Evolutionary conservation across 768 basidiomycete species (phyloP).

Genomic region (Pholiota molesta): DNA sequence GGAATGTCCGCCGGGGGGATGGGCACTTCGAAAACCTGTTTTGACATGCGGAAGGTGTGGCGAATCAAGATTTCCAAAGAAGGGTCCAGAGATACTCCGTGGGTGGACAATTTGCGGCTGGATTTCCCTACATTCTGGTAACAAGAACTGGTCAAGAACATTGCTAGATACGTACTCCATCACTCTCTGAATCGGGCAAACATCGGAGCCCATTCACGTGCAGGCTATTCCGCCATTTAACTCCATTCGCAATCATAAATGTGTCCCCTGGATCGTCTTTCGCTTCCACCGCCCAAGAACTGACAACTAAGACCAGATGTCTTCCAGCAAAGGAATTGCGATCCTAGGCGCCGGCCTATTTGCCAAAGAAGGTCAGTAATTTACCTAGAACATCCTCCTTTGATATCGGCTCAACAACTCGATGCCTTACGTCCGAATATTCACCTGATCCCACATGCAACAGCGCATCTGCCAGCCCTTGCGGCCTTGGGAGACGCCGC

Average conservation of each 20-base stretch:
- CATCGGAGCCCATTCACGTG: slow-evolving; percentile 29
- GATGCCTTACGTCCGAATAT: slow-evolving; percentile 22
- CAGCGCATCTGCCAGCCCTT: slow-evolving; percentile 82
- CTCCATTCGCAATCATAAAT: slow-evolving; percentile 18
- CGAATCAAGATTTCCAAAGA: slow-evolving; percentile 26
- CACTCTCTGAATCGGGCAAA: slow-evolving; percentile 26
- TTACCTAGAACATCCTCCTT: slow-evolving; percentile 22
- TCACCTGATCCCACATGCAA: slow-evolving; percentile 25
- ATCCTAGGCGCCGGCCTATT: slow-evolving; percentile 85
- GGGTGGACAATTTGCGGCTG: slow-evolving; percentile 18
- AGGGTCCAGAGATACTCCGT: slow-evolving; percentile 35
- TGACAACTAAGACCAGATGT: slow-evolving; percentile 31
- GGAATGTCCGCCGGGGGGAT: slow-evolving; percentile 45
- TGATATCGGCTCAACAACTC: not conserved
- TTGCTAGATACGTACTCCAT: slow-evolving; percentile 21
- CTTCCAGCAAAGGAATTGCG: slow-evolving; percentile 56
- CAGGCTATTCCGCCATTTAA: slow-evolving; percentile 14
- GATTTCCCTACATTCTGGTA: slow-evolving; percentile 23
- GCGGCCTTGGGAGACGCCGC: slow-evolving; percentile 49
- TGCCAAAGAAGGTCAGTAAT: slow-evolving; percentile 65
- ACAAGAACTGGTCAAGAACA: slow-evolving; percentile 17
- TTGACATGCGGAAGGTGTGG: slow-evolving; percentile 24
- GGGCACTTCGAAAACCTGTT: slow-evolving; percentile 27
- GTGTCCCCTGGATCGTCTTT: slow-evolving; percentile 8
- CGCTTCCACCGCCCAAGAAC: slow-evolving; percentile 12